These are phyloP conservation scores for Erodium maritimum DNA, from an alignment of 345 rosid genomes.

Conservation along the genomic window DNA sequence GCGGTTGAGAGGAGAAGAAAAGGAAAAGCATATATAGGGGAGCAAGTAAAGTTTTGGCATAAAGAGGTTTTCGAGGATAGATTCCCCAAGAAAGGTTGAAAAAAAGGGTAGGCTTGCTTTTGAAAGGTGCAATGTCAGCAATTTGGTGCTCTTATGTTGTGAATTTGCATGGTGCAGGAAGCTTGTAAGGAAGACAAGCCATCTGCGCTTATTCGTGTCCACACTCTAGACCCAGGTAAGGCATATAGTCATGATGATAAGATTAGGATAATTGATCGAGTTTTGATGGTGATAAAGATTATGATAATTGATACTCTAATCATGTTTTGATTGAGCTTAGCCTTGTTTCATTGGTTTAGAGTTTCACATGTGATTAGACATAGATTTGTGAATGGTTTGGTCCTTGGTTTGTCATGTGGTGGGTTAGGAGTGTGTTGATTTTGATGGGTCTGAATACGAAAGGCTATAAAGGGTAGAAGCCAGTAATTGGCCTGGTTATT, in stretches of 20 bases:
- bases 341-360: no score
- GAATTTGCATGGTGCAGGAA: not conserved
- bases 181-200: not conserved
- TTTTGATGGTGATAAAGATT: no score
- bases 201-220: not conserved
- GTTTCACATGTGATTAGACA: no score
- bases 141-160: not conserved
- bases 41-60: constrained; percentile 17
- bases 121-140: not conserved
- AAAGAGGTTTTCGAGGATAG: constrained; percentile 9
- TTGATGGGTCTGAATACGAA: not conserved
- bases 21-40: constrained; percentile 14
- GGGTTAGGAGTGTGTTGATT: not conserved
- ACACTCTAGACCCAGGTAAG: not conserved
- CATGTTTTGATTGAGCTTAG: no score
- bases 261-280: not conserved
- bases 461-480: not conserved
- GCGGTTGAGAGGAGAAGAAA: constrained; percentile 11
- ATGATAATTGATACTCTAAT: no score
- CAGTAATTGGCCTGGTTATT: no score
- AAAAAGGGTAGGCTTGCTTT: constrained; percentile 4
- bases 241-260: not conserved
- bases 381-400: not conserved
- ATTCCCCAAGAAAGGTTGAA: constrained; percentile 7
- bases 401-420: not conserved